Evolutionary conservation across 2,329 filamentous ascomycete genomes (phyloP).

Genomic region (Microsporum ferrugineum): DNA sequence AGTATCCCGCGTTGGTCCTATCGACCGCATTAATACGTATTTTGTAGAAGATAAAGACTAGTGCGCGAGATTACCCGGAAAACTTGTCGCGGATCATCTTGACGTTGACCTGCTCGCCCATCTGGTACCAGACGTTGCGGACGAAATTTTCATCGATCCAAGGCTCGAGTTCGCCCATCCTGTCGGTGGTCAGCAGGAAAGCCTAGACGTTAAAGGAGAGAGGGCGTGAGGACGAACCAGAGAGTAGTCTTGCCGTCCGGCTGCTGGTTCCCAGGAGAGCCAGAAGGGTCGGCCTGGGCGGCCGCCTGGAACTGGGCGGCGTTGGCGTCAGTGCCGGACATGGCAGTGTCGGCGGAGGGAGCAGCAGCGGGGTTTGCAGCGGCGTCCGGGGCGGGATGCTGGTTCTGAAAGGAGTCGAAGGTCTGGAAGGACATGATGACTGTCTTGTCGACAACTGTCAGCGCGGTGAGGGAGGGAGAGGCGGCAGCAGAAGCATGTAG

Average conservation of each 20-base stretch:
- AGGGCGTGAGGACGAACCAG: conserved; percentile 33
- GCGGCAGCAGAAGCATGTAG: background rate
- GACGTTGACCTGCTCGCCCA: conserved; percentile 90
- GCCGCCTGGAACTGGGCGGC: conserved; percentile 41
- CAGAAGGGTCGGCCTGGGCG: conserved; percentile 33
- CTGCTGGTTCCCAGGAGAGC: conserved; percentile 38
- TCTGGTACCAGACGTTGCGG: conserved; percentile 84
- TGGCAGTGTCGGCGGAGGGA: conserved; percentile 42
- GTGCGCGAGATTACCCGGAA: conserved; percentile 56
- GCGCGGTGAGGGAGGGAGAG: background rate
- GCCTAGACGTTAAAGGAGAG: background rate
- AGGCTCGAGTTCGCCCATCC: conserved; percentile 98
- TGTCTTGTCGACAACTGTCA: conserved; percentile 26
- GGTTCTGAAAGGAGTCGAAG: conserved; percentile 53
- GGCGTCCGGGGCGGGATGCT: conserved; percentile 45
- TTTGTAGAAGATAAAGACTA: conserved; percentile 10
- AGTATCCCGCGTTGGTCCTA: conserved; percentile 89
- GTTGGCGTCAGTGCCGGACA: conserved; percentile 46
- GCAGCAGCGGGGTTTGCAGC: conserved; percentile 38
- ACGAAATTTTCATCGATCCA: conserved; percentile 99
- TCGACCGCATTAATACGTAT: conserved; percentile 17
- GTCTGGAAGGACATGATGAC: conserved; percentile 50
- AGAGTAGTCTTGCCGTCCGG: conserved; percentile 47
- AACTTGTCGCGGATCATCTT: conserved; percentile 99
- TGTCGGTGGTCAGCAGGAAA: conserved; percentile 27